Evolutionary conservation across 2,329 filamentous ascomycete genomes (phyloP).

Genomic region (Thelonectria blattea): DNA sequence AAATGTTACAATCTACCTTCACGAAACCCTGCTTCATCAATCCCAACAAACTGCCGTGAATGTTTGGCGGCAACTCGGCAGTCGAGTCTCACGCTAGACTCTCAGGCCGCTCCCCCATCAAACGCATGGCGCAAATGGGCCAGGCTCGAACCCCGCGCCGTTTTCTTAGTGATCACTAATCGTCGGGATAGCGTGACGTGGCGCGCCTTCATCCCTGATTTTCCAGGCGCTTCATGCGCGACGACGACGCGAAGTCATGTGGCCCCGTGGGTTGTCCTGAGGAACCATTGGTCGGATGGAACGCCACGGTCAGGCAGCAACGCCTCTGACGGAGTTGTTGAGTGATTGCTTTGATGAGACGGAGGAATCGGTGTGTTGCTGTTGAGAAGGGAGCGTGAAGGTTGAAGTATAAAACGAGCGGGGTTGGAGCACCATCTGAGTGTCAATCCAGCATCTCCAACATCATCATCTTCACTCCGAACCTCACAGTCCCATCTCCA

Average conservation of each 20-base stretch:
- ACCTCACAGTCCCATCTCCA: neutral
- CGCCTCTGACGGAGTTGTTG: slow-evolving; percentile 24
- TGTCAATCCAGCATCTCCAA: neutral
- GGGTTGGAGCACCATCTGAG: neutral
- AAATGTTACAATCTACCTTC: no score
- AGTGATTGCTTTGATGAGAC: neutral
- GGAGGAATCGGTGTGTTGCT: neutral
- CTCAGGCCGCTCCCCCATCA: neutral
- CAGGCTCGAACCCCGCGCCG: slow-evolving; percentile 9
- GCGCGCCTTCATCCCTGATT: slow-evolving; percentile 19
- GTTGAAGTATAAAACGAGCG: slow-evolving; percentile 26
- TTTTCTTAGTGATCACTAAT: slow-evolving; percentile 20
- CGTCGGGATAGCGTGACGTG: slow-evolving; percentile 13
- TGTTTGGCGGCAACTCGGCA: neutral
- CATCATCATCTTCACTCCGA: neutral
- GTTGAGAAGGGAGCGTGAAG: neutral
- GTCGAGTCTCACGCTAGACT: neutral
- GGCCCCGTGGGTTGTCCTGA: slow-evolving; percentile 14
- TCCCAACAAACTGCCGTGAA: neutral
- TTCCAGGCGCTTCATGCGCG: slow-evolving; percentile 24
- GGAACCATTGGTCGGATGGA: slow-evolving; percentile 20
- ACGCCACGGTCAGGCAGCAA: slow-evolving; percentile 34
- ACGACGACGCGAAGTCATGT: slow-evolving; percentile 36
- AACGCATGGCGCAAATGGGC: neutral
- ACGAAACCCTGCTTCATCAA: no score